Evolutionary conservation across 2,329 filamentous ascomycete species (phyloP).

Genomic region (Emergomyces pasteurianus): DNA sequence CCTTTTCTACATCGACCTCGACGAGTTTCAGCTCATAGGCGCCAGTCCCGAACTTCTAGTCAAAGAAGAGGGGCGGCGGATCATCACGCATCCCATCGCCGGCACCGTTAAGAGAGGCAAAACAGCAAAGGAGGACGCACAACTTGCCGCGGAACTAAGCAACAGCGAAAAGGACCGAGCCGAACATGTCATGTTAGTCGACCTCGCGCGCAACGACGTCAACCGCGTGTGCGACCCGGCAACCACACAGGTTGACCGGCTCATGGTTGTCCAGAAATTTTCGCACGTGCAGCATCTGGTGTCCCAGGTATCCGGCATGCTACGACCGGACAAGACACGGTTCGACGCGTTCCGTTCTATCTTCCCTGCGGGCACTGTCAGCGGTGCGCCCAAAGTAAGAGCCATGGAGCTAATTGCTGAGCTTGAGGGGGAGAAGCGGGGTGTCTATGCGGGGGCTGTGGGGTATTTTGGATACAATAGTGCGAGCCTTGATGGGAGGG

Average conservation of each 20-base stretch:
- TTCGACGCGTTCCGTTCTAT: conserved; percentile 96
- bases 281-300: conserved; percentile 96
- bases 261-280: conserved; percentile 93
- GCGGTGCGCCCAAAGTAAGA: conserved; percentile 85
- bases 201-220: conserved; percentile 89
- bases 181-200: conserved; percentile 96
- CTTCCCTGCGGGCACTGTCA: conserved; percentile 93
- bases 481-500: conserved; percentile 50
- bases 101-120: conserved; percentile 84
- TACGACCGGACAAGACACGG: conserved; percentile 69
- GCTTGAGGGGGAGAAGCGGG: conserved; percentile 84
- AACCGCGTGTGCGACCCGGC: conserved; percentile 89
- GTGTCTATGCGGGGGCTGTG: conserved; percentile 89
- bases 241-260: conserved; percentile 77
- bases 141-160: conserved; percentile 63
- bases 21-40: conserved; percentile 86
- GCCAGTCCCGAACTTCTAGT: conserved; percentile 91
- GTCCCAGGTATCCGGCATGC: conserved; percentile 85
- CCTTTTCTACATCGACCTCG: conserved; percentile 89
- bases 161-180: conserved; percentile 81
- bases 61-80: conserved; percentile 72
- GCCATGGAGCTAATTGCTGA: conserved; percentile 97
- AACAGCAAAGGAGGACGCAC: conserved; percentile 68
- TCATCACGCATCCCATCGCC: conserved; percentile 94
- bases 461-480: conserved; percentile 89